phyloP scores from a whole-genome alignment of 108 stramenopile species.

The Cylindrotheca closterium region DNA sequence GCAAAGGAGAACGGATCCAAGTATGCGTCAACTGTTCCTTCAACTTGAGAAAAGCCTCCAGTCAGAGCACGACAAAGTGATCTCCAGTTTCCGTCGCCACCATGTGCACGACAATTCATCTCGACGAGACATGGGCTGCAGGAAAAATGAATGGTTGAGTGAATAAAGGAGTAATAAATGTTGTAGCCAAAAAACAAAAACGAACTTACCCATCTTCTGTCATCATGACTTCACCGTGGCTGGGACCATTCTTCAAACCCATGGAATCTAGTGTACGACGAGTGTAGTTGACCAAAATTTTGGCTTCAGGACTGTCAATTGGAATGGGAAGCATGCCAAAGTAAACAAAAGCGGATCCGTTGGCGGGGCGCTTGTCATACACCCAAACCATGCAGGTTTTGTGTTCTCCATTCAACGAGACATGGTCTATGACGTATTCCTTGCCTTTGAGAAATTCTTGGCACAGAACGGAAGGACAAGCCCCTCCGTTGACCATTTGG shows the following conservation, averaged over 20 bases:
- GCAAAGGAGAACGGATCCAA: constrained; percentile 65
- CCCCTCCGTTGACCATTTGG: constrained; percentile 53
- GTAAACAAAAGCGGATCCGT: constrained; percentile 83
- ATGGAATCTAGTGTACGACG: constrained; percentile 73
- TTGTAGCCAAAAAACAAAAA: neutral
- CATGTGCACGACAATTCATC: constrained; percentile 83
- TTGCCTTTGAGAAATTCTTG: constrained; percentile 89
- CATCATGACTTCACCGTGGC: constrained; percentile 83
- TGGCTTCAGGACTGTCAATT: constrained; percentile 53
- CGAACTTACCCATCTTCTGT: constrained; percentile 48
- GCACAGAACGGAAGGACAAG: constrained; percentile 81
- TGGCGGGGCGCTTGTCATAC: constrained; percentile 88
- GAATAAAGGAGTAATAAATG: too few species aligned
- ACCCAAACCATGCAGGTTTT: constrained; percentile 92
- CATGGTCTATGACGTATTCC: constrained; percentile 92
- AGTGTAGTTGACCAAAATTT: constrained; percentile 79
- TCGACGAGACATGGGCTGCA: constrained; percentile 83
- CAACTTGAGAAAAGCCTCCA: constrained; percentile 81
- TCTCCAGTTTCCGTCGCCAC: constrained; percentile 93
- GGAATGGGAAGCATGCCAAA: constrained; percentile 71
- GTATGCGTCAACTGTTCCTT: constrained; percentile 78
- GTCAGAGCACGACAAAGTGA: constrained; percentile 72
- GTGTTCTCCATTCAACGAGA: constrained; percentile 84
- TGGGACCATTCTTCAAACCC: constrained; percentile 64
- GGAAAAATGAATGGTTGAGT: too few species aligned